Conservation (phyloP, 305 asterid genomes). For the Petunia hybrid region DNA sequence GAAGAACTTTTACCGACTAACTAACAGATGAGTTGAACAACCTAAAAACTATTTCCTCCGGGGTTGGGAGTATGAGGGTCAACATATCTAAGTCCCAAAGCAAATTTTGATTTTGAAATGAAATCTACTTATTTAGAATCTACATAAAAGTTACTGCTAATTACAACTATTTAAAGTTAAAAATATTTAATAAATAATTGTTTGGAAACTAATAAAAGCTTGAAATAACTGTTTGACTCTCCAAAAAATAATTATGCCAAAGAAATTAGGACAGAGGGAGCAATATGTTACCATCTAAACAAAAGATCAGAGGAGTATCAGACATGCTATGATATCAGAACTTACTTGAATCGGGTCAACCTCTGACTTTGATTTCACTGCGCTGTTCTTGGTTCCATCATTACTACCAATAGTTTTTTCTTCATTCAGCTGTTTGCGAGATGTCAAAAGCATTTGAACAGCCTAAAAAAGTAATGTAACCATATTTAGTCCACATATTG, state of each 20-base stretch:
- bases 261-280: slow-evolving; percentile 15
- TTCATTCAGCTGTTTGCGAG: slow-evolving; percentile 69
- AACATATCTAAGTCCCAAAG: slow-evolving; percentile 18
- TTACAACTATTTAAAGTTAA: not conserved
- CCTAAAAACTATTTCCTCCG: slow-evolving; percentile 5
- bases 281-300: no score
- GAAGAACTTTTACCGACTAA: slow-evolving; percentile 19
- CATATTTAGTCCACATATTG: slow-evolving; percentile 22
- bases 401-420: slow-evolving; percentile 50
- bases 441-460: slow-evolving; percentile 69
- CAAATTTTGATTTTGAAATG: not conserved
- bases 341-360: slow-evolving; percentile 90
- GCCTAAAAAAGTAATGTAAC: slow-evolving; percentile 58
- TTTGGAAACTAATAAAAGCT: no score
- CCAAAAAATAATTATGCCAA: slow-evolving; percentile 20
- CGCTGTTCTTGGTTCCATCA: slow-evolving; percentile 43
- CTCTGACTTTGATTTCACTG: slow-evolving; percentile 45
- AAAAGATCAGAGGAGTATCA: no score
- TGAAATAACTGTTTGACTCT: slow-evolving; percentile 4
- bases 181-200: not conserved
- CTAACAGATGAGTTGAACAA: not conserved
- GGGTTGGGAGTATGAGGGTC: not conserved
- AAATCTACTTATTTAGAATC: slow-evolving; percentile 21
- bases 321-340: slow-evolving; percentile 31
- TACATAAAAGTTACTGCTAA: not conserved